A percentile compares a stretch with the other conserved stretches of the same genome.
Conservation (phyloP, 192 early-diverging fungal genomes). For the Pilaira anomala region DNA sequence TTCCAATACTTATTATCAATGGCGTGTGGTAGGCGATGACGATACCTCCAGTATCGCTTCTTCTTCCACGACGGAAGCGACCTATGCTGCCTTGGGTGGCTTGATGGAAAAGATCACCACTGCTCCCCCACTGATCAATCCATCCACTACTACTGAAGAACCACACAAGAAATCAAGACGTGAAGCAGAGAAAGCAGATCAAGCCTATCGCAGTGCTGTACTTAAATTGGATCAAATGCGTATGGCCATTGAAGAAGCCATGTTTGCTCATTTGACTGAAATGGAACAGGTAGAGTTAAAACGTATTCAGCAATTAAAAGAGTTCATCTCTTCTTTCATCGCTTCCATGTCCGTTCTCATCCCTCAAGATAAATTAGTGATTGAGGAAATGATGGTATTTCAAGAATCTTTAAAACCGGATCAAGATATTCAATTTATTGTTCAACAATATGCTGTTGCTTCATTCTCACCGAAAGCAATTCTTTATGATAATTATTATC, state of each 20-base stretch:
- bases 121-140: neutral
- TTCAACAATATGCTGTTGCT: conserved; percentile 70
- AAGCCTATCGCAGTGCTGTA: conserved; percentile 61
- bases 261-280: conserved; percentile 55
- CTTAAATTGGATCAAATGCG: conserved; percentile 62
- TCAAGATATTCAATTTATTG: conserved; percentile 72
- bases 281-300: conserved; percentile 49
- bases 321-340: conserved; percentile 47
- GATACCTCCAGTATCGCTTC: conserved; percentile 28
- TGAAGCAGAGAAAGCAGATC: conserved; percentile 67
- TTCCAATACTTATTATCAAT: conserved; percentile 67
- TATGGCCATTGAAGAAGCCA: conserved; percentile 63
- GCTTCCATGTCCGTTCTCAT: conserved; percentile 46
- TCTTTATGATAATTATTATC: conserved; percentile 66
- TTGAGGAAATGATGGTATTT: conserved; percentile 53
- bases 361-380: conserved; percentile 51
- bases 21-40: conserved; percentile 56
- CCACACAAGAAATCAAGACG: conserved; percentile 49
- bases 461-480: conserved; percentile 68
- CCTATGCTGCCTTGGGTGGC: conserved; percentile 23
- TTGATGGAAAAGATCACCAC: conserved; percentile 14
- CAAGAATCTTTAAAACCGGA: conserved; percentile 74
- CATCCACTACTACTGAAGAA: conserved; percentile 16
- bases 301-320: conserved; percentile 31
- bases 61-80: neutral